Percentiles rank a stretch among this genome's conserved stretches.
Evolutionary conservation across 1,139 yeast species (phyloP).

Genomic region (Geotrichum histeridarum): DNA sequence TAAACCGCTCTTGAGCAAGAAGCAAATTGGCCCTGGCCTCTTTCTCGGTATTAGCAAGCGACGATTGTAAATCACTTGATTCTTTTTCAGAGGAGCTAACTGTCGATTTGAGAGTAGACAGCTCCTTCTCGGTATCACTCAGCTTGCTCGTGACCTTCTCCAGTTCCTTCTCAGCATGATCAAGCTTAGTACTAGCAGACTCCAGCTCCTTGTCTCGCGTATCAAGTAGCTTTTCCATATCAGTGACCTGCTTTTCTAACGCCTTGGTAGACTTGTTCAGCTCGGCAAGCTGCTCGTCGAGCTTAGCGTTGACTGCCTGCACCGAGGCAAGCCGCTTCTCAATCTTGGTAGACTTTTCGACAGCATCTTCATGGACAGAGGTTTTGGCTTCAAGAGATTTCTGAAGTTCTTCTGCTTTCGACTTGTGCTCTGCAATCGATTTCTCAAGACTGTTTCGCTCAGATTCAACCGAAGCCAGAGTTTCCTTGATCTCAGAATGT

Average conservation of each 20-base stretch:
- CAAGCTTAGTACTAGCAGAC: not conserved
- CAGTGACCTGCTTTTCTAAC: not conserved
- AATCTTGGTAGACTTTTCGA: not conserved
- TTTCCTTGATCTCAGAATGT: not conserved
- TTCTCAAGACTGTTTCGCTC: not conserved
- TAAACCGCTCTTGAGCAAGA: slow-evolving; percentile 23
- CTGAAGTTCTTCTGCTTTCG: not conserved
- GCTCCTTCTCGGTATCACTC: slow-evolving; percentile 1
- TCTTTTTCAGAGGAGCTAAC: not conserved
- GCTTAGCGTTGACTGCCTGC: slow-evolving; percentile 6
- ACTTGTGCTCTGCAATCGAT: not conserved
- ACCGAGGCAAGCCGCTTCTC: slow-evolving; percentile 5
- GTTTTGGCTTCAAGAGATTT: not conserved
- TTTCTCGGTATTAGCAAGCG: slow-evolving; percentile 12
- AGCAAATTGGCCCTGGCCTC: slow-evolving; percentile 19
- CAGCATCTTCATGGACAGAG: not conserved
- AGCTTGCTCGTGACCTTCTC: slow-evolving; percentile 10
- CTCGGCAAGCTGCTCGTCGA: not conserved
- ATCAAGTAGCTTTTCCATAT: not conserved
- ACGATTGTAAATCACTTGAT: slow-evolving; percentile 5
- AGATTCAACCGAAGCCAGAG: not conserved
- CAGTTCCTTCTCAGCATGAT: not conserved
- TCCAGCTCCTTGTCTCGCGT: not conserved
- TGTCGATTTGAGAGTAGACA: not conserved
- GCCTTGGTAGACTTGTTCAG: not conserved